phyloP scores from a whole-genome alignment of 1,284 basidiomycete genomes.

The Erythrobasidium hasegawianum region DNA sequence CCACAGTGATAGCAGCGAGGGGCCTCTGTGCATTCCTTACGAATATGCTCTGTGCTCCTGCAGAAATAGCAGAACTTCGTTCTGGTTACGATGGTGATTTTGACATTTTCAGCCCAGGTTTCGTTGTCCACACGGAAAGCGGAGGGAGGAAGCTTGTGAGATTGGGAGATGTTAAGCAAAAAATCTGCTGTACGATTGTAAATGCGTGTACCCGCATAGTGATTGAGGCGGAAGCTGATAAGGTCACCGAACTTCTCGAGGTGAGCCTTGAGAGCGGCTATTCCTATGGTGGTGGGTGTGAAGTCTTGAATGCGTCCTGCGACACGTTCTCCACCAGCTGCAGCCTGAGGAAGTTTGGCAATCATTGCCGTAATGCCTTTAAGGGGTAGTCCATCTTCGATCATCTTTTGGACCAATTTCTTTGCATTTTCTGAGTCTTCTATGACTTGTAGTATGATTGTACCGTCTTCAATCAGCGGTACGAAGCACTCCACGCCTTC shows the following conservation, averaged over 20 bases:
- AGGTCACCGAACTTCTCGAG: constrained; percentile 3
- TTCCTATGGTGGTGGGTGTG: neutral
- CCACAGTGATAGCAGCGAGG: constrained; percentile 3
- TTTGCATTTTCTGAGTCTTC: neutral
- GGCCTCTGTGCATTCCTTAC: constrained; percentile 3
- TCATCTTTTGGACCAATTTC: neutral
- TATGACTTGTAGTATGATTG: constrained; percentile 7
- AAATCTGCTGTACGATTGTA: neutral
- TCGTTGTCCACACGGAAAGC: neutral
- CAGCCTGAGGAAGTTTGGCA: neutral
- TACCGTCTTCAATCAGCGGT: constrained; percentile 7
- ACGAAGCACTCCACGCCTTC: neutral
- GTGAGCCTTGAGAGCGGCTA: neutral
- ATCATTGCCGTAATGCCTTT: constrained; percentile 11
- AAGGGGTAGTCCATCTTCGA: neutral
- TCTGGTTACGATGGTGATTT: neutral
- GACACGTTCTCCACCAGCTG: neutral
- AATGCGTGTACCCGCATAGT: constrained; percentile 2
- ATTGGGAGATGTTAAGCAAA: constrained; percentile 11
- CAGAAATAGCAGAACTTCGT: constrained; percentile 18
- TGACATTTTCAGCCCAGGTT: neutral
- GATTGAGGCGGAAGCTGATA: neutral
- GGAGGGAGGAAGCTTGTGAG: neutral
- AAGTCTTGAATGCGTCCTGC: constrained; percentile 1
- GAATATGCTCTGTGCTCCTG: constrained; percentile 3